Percentiles rank a stretch among this genome's conserved stretches.
Conservation (phyloP, 176 grass and related monocot genomes). For the Saccharum spontaneum region DNA sequence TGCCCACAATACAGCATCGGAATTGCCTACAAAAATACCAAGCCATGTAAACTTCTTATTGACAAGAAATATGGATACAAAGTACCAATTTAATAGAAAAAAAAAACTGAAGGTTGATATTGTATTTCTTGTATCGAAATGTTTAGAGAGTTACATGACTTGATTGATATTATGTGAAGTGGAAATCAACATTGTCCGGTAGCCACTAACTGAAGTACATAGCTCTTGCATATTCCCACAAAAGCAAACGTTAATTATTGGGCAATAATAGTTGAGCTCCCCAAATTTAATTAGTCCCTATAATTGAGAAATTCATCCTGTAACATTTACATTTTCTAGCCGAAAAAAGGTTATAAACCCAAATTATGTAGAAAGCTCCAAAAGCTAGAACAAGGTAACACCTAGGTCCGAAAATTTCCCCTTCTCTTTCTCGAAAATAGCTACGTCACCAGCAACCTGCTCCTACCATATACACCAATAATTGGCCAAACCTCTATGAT, state of each 20-base stretch:
- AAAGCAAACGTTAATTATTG: not conserved
- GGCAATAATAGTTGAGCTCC: not conserved
- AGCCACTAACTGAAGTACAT: not conserved
- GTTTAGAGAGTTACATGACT: not conserved
- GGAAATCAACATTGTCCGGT: not conserved
- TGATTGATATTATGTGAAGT: not conserved
- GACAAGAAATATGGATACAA: not conserved
- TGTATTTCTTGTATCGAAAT: not conserved
- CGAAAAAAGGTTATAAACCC: not conserved
- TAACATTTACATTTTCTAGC: not conserved
- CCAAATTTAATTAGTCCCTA: not conserved
- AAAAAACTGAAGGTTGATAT: not conserved
- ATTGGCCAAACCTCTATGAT: not conserved
- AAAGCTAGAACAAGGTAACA: not conserved
- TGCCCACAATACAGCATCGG: conserved; percentile 82
- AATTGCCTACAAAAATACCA: conserved; percentile 57
- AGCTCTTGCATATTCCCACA: not conserved
- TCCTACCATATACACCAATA: conserved; percentile 2
- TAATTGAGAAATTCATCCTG: not conserved
- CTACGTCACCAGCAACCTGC: not conserved
- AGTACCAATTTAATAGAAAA: not conserved
- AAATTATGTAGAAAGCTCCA: not conserved
- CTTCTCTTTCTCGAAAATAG: not conserved
- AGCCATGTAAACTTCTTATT: conserved; percentile 5
- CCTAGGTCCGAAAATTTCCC: not conserved